Conservation (phyloP, 2,329 filamentous ascomycete genomes). For the Massarina eburnea region DNA sequence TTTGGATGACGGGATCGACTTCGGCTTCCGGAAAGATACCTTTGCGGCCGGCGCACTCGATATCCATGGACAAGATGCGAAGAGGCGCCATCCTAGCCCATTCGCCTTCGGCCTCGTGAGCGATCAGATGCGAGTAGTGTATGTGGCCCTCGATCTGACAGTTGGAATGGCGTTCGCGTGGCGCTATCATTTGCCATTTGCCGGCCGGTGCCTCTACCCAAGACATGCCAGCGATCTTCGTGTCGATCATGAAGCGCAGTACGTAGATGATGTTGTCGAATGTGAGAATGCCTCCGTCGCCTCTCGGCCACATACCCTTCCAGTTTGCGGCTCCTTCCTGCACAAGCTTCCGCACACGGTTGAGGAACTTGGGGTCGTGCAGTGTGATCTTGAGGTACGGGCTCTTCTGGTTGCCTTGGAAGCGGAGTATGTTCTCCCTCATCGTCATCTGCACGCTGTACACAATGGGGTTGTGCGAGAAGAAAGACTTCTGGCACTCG, state of each 20-base stretch:
- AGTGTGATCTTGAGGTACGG: slow-evolving; percentile 94
- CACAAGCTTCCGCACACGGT: slow-evolving; percentile 72
- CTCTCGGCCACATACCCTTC: slow-evolving; percentile 77
- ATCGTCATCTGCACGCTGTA: slow-evolving; percentile 79
- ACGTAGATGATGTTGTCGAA: slow-evolving; percentile 97
- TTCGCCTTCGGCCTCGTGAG: slow-evolving; percentile 86
- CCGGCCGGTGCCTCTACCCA: slow-evolving; percentile 86
- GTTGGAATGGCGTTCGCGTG: slow-evolving; percentile 75
- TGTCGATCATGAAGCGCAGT: slow-evolving; percentile 96
- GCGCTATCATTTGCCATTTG: slow-evolving; percentile 70
- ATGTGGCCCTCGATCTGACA: slow-evolving; percentile 94
- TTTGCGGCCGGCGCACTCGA: slow-evolving; percentile 96
- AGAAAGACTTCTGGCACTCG: slow-evolving; percentile 60
- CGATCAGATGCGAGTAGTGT: slow-evolving; percentile 78
- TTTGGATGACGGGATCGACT: slow-evolving; percentile 93
- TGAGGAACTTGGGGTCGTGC: slow-evolving; percentile 83
- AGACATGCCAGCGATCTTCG: slow-evolving; percentile 91
- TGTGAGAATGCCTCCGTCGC: slow-evolving; percentile 73
- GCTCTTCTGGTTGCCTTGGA: slow-evolving; percentile 88
- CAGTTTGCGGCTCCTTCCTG: slow-evolving; percentile 80
- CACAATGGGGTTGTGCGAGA: slow-evolving; percentile 69
- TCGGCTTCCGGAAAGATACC: slow-evolving; percentile 95
- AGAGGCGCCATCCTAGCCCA: slow-evolving; percentile 98
- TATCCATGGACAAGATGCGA: slow-evolving; percentile 93
- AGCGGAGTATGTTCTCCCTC: slow-evolving; percentile 89